Evolutionary conservation across 805 yeast species (phyloP).

Genomic region (Metschnikowia lachancei): DNA sequence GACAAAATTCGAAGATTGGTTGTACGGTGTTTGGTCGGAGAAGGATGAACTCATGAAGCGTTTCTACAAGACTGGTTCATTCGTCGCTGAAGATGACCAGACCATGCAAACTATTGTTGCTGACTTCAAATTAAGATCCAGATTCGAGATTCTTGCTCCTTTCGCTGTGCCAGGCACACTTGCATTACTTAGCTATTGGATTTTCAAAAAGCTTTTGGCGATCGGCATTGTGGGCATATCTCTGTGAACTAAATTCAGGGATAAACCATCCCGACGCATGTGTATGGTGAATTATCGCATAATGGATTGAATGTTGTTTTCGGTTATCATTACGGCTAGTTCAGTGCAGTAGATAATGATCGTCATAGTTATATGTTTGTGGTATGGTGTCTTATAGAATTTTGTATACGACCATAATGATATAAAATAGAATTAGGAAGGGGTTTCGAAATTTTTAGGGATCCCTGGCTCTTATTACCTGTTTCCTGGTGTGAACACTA

Average conservation of each 20-base stretch:
- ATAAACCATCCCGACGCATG: not conserved
- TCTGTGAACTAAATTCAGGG: not conserved
- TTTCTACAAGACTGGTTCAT: conserved; percentile 56
- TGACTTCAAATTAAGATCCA: conserved; percentile 16
- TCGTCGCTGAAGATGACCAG: conserved; percentile 37
- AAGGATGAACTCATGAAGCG: conserved; percentile 72
- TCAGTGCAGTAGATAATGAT: not conserved
- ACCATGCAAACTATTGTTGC: conserved; percentile 16
- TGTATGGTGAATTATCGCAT: not conserved
- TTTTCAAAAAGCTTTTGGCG: not conserved
- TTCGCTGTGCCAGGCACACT: conserved; percentile 11
- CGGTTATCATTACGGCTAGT: not conserved
- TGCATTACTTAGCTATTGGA: conserved; percentile 4
- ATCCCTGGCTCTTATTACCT: too few relatives aligned
- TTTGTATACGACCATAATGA: too few relatives aligned
- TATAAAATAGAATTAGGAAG: too few relatives aligned
- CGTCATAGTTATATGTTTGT: not conserved
- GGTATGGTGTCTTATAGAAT: too few relatives aligned
- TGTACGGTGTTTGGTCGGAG: conserved; percentile 66
- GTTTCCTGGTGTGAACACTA: too few relatives aligned
- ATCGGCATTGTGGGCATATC: not conserved
- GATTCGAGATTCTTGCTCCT: conserved; percentile 13
- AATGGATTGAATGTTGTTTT: not conserved
- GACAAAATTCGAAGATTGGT: conserved; percentile 68
- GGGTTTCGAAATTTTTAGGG: too few relatives aligned